phyloP scores from a whole-genome alignment of 768 basidiomycete species.

The Boletus barrowsii region DNA sequence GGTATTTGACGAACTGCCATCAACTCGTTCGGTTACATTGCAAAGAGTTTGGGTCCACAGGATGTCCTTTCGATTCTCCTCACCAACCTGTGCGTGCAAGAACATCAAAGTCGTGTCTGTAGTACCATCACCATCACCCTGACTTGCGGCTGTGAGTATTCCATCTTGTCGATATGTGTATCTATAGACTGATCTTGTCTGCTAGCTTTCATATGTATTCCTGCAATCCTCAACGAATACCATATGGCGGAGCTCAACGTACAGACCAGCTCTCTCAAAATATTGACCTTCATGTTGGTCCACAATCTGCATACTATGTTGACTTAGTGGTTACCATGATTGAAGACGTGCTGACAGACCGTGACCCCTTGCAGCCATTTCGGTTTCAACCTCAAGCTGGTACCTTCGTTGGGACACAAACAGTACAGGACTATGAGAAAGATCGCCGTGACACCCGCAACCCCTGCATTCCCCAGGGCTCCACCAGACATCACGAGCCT shows the following conservation, averaged over 20 bases:
- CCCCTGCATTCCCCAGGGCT: too few relatives aligned
- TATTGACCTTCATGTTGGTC: slow-evolving; percentile 98
- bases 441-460: too few relatives aligned
- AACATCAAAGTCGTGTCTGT: slow-evolving; percentile 97
- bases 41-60: slow-evolving; percentile 98
- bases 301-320: slow-evolving; percentile 93
- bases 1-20: slow-evolving; percentile 97
- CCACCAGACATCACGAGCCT: too few relatives aligned
- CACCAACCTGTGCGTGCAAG: slow-evolving; percentile 96
- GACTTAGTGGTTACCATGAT: slow-evolving; percentile 98
- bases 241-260: slow-evolving; percentile 98
- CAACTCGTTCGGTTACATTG: slow-evolving; percentile 99
- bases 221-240: slow-evolving; percentile 97
- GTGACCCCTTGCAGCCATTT: slow-evolving; percentile 49
- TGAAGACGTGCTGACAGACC: slow-evolving; percentile 96
- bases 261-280: slow-evolving; percentile 97
- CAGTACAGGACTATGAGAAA: too few relatives aligned
- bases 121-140: slow-evolving; percentile 97
- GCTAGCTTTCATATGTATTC: slow-evolving; percentile 94
- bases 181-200: slow-evolving; percentile 9
- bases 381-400: too few relatives aligned
- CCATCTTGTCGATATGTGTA: not conserved
- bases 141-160: slow-evolving; percentile 69
- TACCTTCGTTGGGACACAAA: too few relatives aligned
- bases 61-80: slow-evolving; percentile 94